Evolutionary conservation across 2,329 filamentous ascomycete genomes (phyloP).

Genomic region (Fusarium sp.): DNA sequence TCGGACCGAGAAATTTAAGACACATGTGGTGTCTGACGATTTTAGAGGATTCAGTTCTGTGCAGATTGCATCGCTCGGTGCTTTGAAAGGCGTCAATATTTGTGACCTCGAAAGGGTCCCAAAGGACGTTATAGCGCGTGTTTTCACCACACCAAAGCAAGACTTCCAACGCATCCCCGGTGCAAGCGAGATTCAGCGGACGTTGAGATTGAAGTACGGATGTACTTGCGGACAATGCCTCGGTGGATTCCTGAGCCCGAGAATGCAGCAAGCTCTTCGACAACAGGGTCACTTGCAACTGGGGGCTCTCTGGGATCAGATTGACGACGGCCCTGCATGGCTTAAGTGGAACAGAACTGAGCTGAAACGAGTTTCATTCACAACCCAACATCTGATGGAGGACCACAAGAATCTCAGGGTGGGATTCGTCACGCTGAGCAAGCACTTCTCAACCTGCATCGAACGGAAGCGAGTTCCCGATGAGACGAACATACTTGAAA

Average conservation of each 20-base stretch:
- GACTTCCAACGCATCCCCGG: not conserved
- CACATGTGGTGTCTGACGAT: not conserved
- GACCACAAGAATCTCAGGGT: not conserved
- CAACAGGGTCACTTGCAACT: not conserved
- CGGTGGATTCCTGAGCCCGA: not conserved
- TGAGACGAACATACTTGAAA: not conserved
- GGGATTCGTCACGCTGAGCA: not conserved
- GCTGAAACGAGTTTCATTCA: not conserved
- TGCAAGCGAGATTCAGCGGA: not conserved
- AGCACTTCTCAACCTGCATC: not conserved
- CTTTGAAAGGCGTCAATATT: not conserved
- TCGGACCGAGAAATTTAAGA: not conserved
- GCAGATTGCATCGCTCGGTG: not conserved
- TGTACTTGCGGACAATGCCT: not conserved
- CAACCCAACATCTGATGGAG: not conserved
- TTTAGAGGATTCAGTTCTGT: not conserved
- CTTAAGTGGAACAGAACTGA: not conserved
- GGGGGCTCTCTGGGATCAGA: not conserved
- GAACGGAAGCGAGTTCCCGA: not conserved
- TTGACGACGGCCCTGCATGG: not conserved
- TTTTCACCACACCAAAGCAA: not conserved
- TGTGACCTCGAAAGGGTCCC: not conserved
- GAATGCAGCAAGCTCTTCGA: not conserved
- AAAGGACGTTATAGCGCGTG: not conserved
- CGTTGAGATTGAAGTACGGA: not conserved